Evolutionary conservation across 2,329 filamentous ascomycete species (phyloP).

Genomic region (Diplodia mutila): DNA sequence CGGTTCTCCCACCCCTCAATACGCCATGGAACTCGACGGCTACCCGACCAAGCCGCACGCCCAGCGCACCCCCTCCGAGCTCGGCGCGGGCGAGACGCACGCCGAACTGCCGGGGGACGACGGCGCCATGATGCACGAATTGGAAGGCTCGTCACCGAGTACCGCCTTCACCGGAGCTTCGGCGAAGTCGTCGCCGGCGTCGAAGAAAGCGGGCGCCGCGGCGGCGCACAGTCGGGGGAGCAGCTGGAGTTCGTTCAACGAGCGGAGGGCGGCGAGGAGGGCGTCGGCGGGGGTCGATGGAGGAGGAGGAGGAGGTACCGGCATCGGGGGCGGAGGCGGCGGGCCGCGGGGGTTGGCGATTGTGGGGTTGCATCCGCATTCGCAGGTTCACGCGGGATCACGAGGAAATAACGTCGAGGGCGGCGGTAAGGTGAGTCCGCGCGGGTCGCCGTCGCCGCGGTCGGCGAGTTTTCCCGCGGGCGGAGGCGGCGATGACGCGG

Average conservation of each 20-base stretch:
- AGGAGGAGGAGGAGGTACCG: not conserved
- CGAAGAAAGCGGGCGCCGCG: not conserved
- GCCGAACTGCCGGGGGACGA: constrained; percentile 11
- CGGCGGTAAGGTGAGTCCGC: not conserved
- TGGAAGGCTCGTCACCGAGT: not conserved
- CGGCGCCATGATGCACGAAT: not conserved
- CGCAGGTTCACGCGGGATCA: not conserved
- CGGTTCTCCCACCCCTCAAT: not conserved
- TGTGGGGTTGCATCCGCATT: not conserved
- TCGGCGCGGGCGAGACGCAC: constrained; percentile 2
- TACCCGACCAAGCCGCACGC: not conserved
- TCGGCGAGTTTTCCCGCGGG: not conserved
- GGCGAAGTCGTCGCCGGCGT: not conserved
- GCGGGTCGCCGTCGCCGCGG: not conserved
- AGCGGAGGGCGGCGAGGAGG: not conserved
- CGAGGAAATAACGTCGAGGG: not conserved
- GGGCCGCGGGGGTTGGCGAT: constrained; percentile 2
- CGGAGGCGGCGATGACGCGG: not conserved
- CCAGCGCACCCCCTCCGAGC: not conserved
- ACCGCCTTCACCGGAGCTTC: not conserved
- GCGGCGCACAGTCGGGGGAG: not conserved
- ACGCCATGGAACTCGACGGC: constrained; percentile 22
- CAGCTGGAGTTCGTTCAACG: not conserved
- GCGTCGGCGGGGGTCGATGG: not conserved
- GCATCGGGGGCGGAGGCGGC: not conserved